These are phyloP conservation scores for Tuber brumale DNA, from an alignment of 495 filamentous ascomycete species.

Conservation along the genomic window DNA sequence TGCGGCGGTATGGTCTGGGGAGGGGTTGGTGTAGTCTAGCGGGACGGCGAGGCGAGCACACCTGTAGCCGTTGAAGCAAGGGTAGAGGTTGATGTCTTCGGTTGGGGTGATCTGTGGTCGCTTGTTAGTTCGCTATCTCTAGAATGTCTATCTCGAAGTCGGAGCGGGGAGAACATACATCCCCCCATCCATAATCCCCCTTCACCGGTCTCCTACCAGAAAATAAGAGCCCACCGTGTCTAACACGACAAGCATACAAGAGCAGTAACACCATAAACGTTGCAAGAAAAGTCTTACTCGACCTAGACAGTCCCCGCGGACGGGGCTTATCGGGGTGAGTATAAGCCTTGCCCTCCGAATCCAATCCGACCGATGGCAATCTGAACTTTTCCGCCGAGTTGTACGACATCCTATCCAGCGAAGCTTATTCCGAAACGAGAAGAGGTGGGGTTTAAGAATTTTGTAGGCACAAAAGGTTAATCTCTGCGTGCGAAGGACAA, in stretches of 20 bases:
- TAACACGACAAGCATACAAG: not conserved
- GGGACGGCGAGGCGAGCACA: slow-evolving; percentile 50
- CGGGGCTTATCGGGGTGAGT: not conserved
- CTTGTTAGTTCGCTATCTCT: slow-evolving; percentile 13
- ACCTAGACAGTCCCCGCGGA: not conserved
- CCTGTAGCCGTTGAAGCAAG: slow-evolving; percentile 44
- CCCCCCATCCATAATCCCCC: slow-evolving; percentile 8
- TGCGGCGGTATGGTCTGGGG: slow-evolving; percentile 42
- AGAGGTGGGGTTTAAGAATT: not conserved
- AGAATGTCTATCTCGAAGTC: not conserved
- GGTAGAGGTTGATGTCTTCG: slow-evolving; percentile 38
- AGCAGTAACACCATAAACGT: not conserved
- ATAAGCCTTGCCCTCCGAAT: not conserved
- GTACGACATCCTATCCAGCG: not conserved
- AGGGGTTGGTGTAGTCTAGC: slow-evolving; percentile 49
- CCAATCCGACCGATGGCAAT: not conserved
- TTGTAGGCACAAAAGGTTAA: not conserved
- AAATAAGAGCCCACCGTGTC: not conserved
- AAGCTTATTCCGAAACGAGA: not conserved
- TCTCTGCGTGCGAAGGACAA: not conserved
- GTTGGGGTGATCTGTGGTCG: slow-evolving; percentile 40
- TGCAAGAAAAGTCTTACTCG: not conserved
- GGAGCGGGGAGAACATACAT: slow-evolving; percentile 9
- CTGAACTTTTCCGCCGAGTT: not conserved
- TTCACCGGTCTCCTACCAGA: not conserved